Conservation (phyloP, 257 asterid genomes). For the Solanum sitiens region DNA sequence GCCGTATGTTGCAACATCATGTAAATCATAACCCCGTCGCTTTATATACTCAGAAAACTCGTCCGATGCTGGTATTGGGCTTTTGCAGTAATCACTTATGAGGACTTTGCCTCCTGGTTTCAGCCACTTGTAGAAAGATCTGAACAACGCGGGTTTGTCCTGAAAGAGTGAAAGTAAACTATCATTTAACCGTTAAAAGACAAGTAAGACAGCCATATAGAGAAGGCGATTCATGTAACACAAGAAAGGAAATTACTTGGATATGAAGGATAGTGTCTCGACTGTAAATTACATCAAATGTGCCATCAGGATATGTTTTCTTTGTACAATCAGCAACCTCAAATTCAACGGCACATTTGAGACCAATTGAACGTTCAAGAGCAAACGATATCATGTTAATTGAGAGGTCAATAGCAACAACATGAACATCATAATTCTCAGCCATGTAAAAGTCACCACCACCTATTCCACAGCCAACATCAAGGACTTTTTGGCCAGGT, state of each 20-base stretch:
- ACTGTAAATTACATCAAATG: constrained; percentile 86
- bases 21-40: constrained; percentile 9
- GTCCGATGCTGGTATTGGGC: background rate
- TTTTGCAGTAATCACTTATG: constrained; percentile 55
- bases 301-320: constrained; percentile 65
- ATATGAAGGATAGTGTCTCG: constrained; percentile 95
- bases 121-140: constrained; percentile 86
- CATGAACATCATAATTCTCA: constrained; percentile 79
- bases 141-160: constrained; percentile 91
- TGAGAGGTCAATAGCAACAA: constrained; percentile 88
- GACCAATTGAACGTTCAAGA: constrained; percentile 81
- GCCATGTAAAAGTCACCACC: constrained; percentile 99
- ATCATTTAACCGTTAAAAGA: background rate
- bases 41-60: background rate
- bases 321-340: constrained; percentile 98
- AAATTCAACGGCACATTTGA: constrained; percentile 80
- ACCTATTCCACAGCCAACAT: constrained; percentile 98
- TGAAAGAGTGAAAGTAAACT: constrained; percentile 15
- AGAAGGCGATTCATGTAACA: background rate
- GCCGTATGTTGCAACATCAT: background rate
- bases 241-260: constrained; percentile 35
- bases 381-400: constrained; percentile 92
- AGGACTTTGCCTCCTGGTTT: constrained; percentile 96
- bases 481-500: constrained; percentile 88
- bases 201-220: background rate